A percentile compares a stretch with the other conserved stretches of the same genome.
These are phyloP conservation scores for Mycena vulgaris DNA, from an alignment of 768 basidiomycete species.

Conservation along the genomic window DNA sequence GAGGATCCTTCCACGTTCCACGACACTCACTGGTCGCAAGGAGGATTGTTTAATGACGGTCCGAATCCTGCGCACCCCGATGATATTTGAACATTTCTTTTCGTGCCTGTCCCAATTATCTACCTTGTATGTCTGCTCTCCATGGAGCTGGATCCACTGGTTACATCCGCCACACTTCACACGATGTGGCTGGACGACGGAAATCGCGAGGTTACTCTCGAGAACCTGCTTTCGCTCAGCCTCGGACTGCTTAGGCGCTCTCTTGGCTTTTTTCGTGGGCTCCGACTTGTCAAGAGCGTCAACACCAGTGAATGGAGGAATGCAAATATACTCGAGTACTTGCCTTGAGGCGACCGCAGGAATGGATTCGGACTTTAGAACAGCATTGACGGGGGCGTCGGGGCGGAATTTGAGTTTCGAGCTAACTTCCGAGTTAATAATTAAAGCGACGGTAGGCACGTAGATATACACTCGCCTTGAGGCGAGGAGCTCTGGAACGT, in stretches of 20 bases:
- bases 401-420: too few species aligned
- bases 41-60: neutral
- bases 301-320: too few species aligned
- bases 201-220: neutral
- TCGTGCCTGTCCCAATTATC: slow-evolving; percentile 10
- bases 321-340: too few species aligned
- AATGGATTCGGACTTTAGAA: too few species aligned
- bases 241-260: neutral
- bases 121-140: neutral
- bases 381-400: too few species aligned
- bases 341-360: too few species aligned
- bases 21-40: neutral
- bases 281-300: neutral
- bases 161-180: neutral
- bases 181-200: neutral
- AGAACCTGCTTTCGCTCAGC: neutral
- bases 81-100: neutral
- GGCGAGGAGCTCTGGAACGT: too few species aligned
- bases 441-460: too few species aligned
- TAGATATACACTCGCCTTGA: too few species aligned
- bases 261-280: neutral
- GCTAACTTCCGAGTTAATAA: too few species aligned
- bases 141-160: neutral
- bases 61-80: neutral
- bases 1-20: too few species aligned